These are phyloP conservation scores for Aureobasidium sp. DNA, from an alignment of 2,329 filamentous ascomycete species.

Conservation along the genomic window DNA sequence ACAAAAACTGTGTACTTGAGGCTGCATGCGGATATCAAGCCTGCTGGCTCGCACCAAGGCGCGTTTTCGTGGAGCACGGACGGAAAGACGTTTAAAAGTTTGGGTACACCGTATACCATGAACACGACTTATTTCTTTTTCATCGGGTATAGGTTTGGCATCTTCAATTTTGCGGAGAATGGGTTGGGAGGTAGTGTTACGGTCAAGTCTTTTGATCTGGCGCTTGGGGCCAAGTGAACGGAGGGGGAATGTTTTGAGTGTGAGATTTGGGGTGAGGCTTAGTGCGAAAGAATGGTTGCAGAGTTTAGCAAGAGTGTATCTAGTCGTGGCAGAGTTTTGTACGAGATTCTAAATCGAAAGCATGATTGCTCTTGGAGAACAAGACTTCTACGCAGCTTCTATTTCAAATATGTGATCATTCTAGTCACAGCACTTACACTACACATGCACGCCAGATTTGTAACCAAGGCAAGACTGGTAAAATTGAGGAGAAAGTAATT, in stretches of 20 bases:
- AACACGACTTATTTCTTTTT: slow-evolving; percentile 34
- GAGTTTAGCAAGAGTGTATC: neutral
- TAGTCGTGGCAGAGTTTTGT: too few relatives aligned
- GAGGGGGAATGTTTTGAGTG: neutral
- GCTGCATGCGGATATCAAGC: slow-evolving; percentile 31
- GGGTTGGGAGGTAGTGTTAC: slow-evolving; percentile 28
- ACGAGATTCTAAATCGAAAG: too few relatives aligned
- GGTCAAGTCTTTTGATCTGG: slow-evolving; percentile 17
- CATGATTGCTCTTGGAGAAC: too few relatives aligned
- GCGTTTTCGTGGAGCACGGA: slow-evolving; percentile 34
- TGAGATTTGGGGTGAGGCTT: neutral
- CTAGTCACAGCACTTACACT: too few relatives aligned
- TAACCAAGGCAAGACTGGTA: neutral
- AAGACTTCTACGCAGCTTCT: too few relatives aligned
- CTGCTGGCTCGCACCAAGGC: slow-evolving; percentile 25
- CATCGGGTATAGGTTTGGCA: slow-evolving; percentile 33
- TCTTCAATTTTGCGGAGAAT: slow-evolving; percentile 34
- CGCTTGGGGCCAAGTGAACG: neutral
- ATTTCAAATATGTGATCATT: too few relatives aligned
- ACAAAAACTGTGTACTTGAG: slow-evolving; percentile 28
- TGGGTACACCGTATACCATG: slow-evolving; percentile 29
- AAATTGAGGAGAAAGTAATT: neutral
- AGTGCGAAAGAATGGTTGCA: neutral
- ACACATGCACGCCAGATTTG: neutral
- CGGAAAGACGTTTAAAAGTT: slow-evolving; percentile 27